phyloP scores from a whole-genome alignment of 805 yeast genomes.

The Wickerhamiella slavikovae region DNA sequence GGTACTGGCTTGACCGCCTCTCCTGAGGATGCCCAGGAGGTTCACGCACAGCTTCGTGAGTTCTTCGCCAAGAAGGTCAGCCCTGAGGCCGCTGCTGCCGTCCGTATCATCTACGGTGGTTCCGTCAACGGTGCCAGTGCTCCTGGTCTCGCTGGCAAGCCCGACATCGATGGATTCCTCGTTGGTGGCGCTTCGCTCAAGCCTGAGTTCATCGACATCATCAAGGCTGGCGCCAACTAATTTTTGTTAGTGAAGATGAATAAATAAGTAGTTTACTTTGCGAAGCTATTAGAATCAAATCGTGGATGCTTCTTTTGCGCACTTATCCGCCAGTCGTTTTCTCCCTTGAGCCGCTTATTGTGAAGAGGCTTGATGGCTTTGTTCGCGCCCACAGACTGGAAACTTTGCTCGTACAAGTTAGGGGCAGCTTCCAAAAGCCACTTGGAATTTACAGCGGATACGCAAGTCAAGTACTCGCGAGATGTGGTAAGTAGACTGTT shows the following conservation, averaged over 20 bases:
- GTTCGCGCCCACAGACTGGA: no score
- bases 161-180: conserved; percentile 93
- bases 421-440: conserved; percentile 67
- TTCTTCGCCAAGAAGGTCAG: conserved; percentile 65
- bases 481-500: conserved; percentile 71
- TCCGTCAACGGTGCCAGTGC: conserved; percentile 94
- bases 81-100: conserved; percentile 48
- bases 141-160: conserved; percentile 70
- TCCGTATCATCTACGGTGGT: conserved; percentile 95
- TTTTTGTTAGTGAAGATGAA: neutral
- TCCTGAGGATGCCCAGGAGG: conserved; percentile 91
- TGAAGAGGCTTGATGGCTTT: conserved; percentile 40
- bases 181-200: conserved; percentile 99
- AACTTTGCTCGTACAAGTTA: conserved; percentile 55
- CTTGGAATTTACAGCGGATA: conserved; percentile 43
- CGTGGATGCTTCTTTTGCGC: conserved; percentile 13
- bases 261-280: neutral
- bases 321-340: conserved; percentile 61
- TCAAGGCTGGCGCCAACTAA: conserved; percentile 34
- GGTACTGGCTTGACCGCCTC: conserved; percentile 99
- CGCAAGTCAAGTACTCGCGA: conserved; percentile 71
- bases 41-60: conserved; percentile 74
- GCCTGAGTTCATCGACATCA: conserved; percentile 91
- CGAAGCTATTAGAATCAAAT: conserved; percentile 4
- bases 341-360: conserved; percentile 36